A percentile compares a stretch with the other conserved stretches of the same genome.
These are phyloP conservation scores for Fusarium albosuccineum DNA, from an alignment of 2,329 filamentous ascomycete genomes.

Conservation along the genomic window DNA sequence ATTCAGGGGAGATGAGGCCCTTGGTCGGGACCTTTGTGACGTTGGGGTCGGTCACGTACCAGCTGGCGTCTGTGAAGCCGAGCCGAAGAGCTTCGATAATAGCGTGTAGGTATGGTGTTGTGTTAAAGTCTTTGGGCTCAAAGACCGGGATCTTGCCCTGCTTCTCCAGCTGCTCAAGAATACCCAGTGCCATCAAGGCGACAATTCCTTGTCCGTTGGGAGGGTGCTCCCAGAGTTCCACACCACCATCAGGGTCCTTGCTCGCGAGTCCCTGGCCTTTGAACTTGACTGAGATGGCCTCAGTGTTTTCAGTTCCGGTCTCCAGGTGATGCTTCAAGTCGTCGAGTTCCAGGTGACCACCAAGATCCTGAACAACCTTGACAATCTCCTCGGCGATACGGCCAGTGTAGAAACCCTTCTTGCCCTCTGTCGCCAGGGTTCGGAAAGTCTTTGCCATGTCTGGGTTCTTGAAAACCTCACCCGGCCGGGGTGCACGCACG, in stretches of 20 bases:
- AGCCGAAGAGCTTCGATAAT: slow-evolving; percentile 90
- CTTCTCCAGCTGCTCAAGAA: slow-evolving; percentile 87
- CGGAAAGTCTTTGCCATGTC: slow-evolving; percentile 85
- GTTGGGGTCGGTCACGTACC: slow-evolving; percentile 90
- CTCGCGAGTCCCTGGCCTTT: slow-evolving; percentile 67
- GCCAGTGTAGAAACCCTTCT: slow-evolving; percentile 91
- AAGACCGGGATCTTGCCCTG: slow-evolving; percentile 81
- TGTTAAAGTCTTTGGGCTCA: slow-evolving; percentile 80
- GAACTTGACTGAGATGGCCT: slow-evolving; percentile 87
- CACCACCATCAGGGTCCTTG: slow-evolving; percentile 57
- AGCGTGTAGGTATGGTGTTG: slow-evolving; percentile 82
- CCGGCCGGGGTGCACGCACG: slow-evolving; percentile 79
- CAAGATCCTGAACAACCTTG: slow-evolving; percentile 79
- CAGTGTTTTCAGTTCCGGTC: slow-evolving; percentile 79
- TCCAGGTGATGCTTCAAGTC: slow-evolving; percentile 83
- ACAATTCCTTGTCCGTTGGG: slow-evolving; percentile 97
- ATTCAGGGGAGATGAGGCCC: slow-evolving; percentile 77
- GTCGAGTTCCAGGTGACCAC: slow-evolving; percentile 82
- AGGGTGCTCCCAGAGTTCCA: slow-evolving; percentile 96
- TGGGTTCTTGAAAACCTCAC: slow-evolving; percentile 91
- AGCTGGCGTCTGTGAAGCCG: slow-evolving; percentile 88
- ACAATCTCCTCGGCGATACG: slow-evolving; percentile 84
- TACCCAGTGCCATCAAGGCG: slow-evolving; percentile 92
- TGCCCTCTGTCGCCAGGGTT: slow-evolving; percentile 81
- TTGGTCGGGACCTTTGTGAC: slow-evolving; percentile 76